Evolutionary conservation across 2,329 filamentous ascomycete species (phyloP).

Genomic region (Xylaria sp.): DNA sequence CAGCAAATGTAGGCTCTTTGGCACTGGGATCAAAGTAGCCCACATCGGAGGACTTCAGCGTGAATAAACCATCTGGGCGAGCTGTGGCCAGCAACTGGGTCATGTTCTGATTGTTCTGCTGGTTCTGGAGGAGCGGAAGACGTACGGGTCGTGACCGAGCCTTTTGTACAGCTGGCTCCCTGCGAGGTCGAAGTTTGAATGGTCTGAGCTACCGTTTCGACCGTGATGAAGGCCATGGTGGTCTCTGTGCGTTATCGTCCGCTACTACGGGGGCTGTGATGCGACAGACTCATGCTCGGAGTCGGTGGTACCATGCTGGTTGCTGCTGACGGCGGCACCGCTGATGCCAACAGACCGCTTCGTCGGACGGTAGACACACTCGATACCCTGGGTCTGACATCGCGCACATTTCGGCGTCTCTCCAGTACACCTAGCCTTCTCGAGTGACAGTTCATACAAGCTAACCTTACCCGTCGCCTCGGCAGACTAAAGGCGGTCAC

Average conservation of each 20-base stretch:
- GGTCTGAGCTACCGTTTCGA: conserved; percentile 45
- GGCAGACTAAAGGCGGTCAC: conserved; percentile 59
- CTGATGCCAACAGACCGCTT: conserved; percentile 48
- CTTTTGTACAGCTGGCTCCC: conserved; percentile 36
- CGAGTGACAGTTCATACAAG: conserved; percentile 68
- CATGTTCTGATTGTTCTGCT: no score
- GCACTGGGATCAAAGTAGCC: no score
- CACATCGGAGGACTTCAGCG: no score
- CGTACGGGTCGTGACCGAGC: conserved; percentile 44
- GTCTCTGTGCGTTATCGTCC: conserved; percentile 47
- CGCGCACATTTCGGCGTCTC: conserved; percentile 66
- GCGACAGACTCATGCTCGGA: conserved; percentile 51
- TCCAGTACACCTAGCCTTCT: conserved; percentile 68
- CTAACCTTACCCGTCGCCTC: conserved; percentile 65
- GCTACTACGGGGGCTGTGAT: conserved; percentile 50
- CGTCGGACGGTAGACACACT: conserved; percentile 63
- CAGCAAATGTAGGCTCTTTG: no score
- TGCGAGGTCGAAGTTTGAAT: conserved; percentile 39
- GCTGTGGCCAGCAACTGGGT: no score
- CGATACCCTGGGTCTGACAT: conserved; percentile 63
- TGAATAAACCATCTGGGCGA: no score
- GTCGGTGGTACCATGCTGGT: conserved; percentile 46
- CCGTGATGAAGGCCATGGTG: conserved; percentile 50
- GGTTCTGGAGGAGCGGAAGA: no score
- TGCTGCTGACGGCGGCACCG: conserved; percentile 39